These are phyloP conservation scores for Inosperma sp. DNA, from an alignment of 768 basidiomycete species.

Conservation along the genomic window DNA sequence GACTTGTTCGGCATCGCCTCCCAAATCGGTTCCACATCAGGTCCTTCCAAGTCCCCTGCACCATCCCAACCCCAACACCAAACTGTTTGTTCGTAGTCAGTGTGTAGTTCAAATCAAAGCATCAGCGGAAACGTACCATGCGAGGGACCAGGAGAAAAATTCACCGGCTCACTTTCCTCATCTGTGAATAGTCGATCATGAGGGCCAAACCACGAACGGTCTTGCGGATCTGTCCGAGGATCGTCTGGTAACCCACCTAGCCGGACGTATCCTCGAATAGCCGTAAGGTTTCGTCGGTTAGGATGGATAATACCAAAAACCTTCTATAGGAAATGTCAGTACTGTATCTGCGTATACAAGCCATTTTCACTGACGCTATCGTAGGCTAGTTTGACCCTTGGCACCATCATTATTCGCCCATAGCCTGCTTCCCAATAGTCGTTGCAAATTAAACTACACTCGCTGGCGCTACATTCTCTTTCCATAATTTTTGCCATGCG, in stretches of 20 bases:
- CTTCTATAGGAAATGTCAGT: slow-evolving; percentile 45
- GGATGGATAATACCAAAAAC: slow-evolving; percentile 97
- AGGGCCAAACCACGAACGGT: slow-evolving; percentile 96
- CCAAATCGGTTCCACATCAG: slow-evolving; percentile 98
- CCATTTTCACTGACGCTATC: slow-evolving; percentile 58
- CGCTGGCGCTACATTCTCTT: slow-evolving; percentile 90
- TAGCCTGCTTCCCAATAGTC: slow-evolving; percentile 98
- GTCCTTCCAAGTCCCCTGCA: slow-evolving; percentile 95
- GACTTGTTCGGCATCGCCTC: slow-evolving; percentile 73
- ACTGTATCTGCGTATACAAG: slow-evolving; percentile 1
- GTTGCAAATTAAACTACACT: slow-evolving; percentile 96
- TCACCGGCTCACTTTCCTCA: slow-evolving; percentile 75
- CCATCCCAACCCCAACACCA: slow-evolving; percentile 99
- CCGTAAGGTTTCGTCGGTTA: slow-evolving; percentile 82
- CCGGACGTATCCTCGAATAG: slow-evolving; percentile 89
- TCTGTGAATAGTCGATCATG: slow-evolving; percentile 91
- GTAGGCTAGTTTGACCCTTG: slow-evolving; percentile 93
- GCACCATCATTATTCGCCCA: slow-evolving; percentile 96
- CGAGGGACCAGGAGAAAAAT: slow-evolving; percentile 77
- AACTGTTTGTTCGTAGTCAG: slow-evolving; percentile 44
- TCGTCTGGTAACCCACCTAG: slow-evolving; percentile 81
- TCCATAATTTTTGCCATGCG: slow-evolving; percentile 90
- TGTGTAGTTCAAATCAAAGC: slow-evolving; percentile 1
- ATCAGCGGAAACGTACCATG: slow-evolving; percentile 65
- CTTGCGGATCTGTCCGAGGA: slow-evolving; percentile 94